Evolutionary conservation across 2,329 filamentous ascomycete genomes (phyloP), one percentile per base, ranked within the genome.

Genomic region (Colletotrichum simmondsii): DNA sequence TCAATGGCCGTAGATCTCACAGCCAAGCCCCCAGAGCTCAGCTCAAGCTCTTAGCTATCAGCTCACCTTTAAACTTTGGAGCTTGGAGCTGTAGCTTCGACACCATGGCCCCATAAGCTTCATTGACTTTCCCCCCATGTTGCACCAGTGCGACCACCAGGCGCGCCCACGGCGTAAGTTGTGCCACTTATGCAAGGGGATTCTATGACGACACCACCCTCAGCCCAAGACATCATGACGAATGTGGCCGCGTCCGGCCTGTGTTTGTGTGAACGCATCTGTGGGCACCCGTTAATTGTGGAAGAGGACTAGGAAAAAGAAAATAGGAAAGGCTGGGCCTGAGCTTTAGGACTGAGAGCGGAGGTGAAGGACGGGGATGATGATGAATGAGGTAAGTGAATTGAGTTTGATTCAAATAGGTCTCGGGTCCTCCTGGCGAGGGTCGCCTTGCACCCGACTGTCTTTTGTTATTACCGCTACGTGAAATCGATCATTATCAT

Each of bases 111-210:
- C 58, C 5, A 10, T 14, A 8, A 53, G 53, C 32, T 56, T 68
- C 54, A 26, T 69, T 59, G 37, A 63, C 54, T 22, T 69, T 59
- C 30, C 8, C 37, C 14, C 14, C 16, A 37, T 32, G 57, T 68
- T 10, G 52, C 28, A 64, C 59, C 12, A n/a, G 59, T 35, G 46
- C 46, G 11, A 60, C 65, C 11, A 3, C 4, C 19, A 19, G 42
- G 14, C 6, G 26, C 1, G 6, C 10, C 42, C 66, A 42, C 24
- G 42, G 22, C 22, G 28, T 56, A 75, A 26, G 32, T 37, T 54
- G 49, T 64, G 72, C 74, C 74, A 75, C 74, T 73, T 67, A 74
- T 75, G 68, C 74, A 75, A 74, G 74, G 73, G 74, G 65, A 46
- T 53, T 66, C 74, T 67, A 75, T 75, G 74, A 75, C 74, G 74